Evolutionary conservation across 768 basidiomycete species (phyloP).

Genomic region (Kwoniella sp.): DNA sequence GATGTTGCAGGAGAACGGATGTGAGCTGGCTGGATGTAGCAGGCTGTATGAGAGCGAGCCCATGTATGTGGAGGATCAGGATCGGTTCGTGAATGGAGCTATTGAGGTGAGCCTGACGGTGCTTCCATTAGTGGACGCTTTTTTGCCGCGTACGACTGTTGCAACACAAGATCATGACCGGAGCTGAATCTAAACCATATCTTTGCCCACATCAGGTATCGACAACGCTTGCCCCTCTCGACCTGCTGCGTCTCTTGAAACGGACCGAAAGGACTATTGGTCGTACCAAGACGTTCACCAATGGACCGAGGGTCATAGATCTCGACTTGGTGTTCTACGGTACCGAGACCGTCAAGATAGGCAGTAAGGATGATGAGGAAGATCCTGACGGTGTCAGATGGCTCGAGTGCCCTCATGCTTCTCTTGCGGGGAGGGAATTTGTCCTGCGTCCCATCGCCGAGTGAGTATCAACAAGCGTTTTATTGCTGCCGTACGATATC

Average conservation of each 20-base stretch:
- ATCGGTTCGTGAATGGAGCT: constrained; percentile 85
- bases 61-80: constrained; percentile 94
- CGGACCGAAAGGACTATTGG: constrained; percentile 73
- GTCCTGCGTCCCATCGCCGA: constrained; percentile 84
- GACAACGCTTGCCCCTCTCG: constrained; percentile 67
- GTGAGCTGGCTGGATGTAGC: constrained; percentile 61
- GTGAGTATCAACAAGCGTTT: constrained; percentile 64
- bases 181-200: too few species aligned
- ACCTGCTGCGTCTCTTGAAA: constrained; percentile 70
- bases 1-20: constrained; percentile 62
- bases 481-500: too few species aligned
- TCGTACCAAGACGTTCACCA: constrained; percentile 72
- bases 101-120: constrained; percentile 67
- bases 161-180: background rate
- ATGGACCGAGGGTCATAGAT: constrained; percentile 88
- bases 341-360: constrained; percentile 63
- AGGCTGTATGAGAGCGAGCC: constrained; percentile 91
- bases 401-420: constrained; percentile 81
- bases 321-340: constrained; percentile 84
- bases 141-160: background rate
- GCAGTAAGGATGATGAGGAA: constrained; percentile 57
- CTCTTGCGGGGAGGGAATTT: constrained; percentile 83
- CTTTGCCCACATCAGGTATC: too few species aligned
- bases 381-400: constrained; percentile 60
- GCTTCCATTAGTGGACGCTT: too few species aligned